These are phyloP conservation scores for Fomitopsis schrenkii DNA, from an alignment of 1,284 basidiomycete genomes.

Conservation along the genomic window DNA sequence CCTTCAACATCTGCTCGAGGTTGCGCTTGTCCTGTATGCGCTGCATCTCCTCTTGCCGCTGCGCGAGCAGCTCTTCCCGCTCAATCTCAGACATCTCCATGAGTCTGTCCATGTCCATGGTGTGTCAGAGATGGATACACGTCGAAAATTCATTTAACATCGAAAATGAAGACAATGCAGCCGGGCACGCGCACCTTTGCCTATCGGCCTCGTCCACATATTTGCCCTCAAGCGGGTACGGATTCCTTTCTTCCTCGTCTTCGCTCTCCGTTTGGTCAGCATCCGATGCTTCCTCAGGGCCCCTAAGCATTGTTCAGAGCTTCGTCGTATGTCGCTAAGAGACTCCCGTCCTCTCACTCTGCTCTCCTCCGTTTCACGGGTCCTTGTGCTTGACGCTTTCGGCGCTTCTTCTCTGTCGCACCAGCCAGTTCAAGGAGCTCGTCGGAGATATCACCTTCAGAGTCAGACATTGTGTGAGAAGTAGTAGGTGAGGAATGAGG, in stretches of 20 bases:
- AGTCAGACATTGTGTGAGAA: constrained; percentile 54
- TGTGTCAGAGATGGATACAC: constrained; percentile 36
- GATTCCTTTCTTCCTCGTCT: constrained; percentile 52
- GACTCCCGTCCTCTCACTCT: constrained; percentile 34
- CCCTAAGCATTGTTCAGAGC: constrained; percentile 8
- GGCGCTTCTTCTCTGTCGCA: constrained; percentile 49
- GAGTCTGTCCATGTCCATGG: constrained; percentile 66
- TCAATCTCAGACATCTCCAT: constrained; percentile 82
- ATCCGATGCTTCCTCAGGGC: constrained; percentile 33
- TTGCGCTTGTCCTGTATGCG: constrained; percentile 70
- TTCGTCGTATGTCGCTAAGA: not conserved
- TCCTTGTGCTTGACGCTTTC: constrained; percentile 36
- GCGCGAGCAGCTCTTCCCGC: constrained; percentile 80
- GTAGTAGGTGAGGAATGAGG: not conserved
- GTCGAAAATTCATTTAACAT: not conserved
- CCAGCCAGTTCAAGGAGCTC: constrained; percentile 68
- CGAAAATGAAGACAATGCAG: constrained; percentile 1
- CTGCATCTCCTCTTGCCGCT: constrained; percentile 79
- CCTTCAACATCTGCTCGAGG: constrained; percentile 72
- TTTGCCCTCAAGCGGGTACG: constrained; percentile 89
- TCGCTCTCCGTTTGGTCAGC: constrained; percentile 58
- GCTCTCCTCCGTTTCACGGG: constrained; percentile 44
- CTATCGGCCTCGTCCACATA: constrained; percentile 84
- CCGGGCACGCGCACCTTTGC: constrained; percentile 52
- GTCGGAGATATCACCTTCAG: constrained; percentile 64